Evolutionary conservation across 495 filamentous ascomycete genomes (phyloP), one percentile per base, ranked within the genome.

Genomic region (Daldinia childiae): DNA sequence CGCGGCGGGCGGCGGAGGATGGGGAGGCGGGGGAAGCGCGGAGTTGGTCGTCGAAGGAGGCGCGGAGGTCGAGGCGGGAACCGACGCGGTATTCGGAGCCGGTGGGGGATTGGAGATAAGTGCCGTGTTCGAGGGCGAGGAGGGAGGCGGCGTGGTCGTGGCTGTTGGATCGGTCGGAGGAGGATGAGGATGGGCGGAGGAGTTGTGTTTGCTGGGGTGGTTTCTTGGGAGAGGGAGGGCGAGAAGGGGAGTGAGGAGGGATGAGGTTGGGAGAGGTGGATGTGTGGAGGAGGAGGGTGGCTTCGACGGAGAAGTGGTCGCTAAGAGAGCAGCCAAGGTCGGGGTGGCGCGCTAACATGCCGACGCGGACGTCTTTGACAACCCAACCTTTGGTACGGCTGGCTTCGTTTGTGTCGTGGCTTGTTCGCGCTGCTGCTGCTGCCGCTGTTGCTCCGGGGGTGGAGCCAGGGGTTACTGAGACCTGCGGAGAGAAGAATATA

Each of bases 281-380:
- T 7, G 76, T 77, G 36, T 81, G 79, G 32, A 85, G 80, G n/a
- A 81, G 67, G 1, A 95, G 77, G 0, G 87, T 90, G 4, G 89
- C 86, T 77, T 93, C 90, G 41, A 98, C 88, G 32, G 92, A 92
- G 78, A 97, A 98, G 77, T 99, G 95, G 76, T 99, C 94, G 69
- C 92, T 96, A 38, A 99, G 82, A 0, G 92, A 95, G 78, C 93
- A 97, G 48, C 87, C 84, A 14, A 97, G 83, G 15, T 86, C 87
- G 0, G 94, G 93, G 82, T 98, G 95, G 4, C 92, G 86, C 72
- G 90, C 84, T 58, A 89, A 92, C 92, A 98, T 97, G 54, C 90
- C 89, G 0, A 99, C 90, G 15, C 84, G 84, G 9, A 86, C 88
- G 7, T 84, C 80, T 62, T 89, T 84, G 64, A 98, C 89, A 3